phyloP scores from a whole-genome alignment of 1,139 yeast species.

The Entelexis paramagnoliae region DNA sequence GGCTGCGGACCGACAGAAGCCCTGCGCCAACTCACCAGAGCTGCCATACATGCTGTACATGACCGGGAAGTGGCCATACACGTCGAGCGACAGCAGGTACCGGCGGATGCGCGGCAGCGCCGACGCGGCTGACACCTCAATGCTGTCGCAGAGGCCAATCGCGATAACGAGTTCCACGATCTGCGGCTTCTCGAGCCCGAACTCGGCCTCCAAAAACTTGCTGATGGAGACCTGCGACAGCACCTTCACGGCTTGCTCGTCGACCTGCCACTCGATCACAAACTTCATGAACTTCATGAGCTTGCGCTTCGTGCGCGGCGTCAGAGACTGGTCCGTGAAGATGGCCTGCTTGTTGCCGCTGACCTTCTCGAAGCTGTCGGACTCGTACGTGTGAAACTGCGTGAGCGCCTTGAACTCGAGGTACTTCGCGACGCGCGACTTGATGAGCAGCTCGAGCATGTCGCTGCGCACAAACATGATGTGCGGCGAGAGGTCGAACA shows the following conservation, averaged over 20 bases:
- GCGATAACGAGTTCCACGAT: constrained; percentile 74
- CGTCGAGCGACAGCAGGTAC: constrained; percentile 75
- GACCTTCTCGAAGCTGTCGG: constrained; percentile 73
- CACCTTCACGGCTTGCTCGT: constrained; percentile 43
- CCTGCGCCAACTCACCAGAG: constrained; percentile 93
- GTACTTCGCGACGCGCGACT: constrained; percentile 80
- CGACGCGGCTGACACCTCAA: constrained; percentile 53
- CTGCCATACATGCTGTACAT: constrained; percentile 90
- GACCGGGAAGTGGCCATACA: constrained; percentile 90
- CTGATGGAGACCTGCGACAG: constrained; percentile 49
- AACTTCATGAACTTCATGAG: constrained; percentile 91
- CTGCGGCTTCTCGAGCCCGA: constrained; percentile 64
- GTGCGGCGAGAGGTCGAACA: constrained; percentile 83
- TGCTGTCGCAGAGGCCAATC: constrained; percentile 63
- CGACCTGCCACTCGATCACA: constrained; percentile 57
- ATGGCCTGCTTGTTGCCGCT: constrained; percentile 85
- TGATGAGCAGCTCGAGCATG: constrained; percentile 62
- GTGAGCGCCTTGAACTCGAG: constrained; percentile 84
- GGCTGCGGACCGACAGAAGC: constrained; percentile 95
- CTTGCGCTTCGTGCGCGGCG: constrained; percentile 66
- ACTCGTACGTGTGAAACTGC: constrained; percentile 83
- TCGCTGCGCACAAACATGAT: constrained; percentile 82
- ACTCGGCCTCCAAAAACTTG: constrained; percentile 49
- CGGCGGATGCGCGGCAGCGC: constrained; percentile 76
- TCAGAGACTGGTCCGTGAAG: constrained; percentile 75